Evolutionary conservation across 2,329 filamentous ascomycete species (phyloP).

Genomic region (Tetracladium maxilliforme): DNA sequence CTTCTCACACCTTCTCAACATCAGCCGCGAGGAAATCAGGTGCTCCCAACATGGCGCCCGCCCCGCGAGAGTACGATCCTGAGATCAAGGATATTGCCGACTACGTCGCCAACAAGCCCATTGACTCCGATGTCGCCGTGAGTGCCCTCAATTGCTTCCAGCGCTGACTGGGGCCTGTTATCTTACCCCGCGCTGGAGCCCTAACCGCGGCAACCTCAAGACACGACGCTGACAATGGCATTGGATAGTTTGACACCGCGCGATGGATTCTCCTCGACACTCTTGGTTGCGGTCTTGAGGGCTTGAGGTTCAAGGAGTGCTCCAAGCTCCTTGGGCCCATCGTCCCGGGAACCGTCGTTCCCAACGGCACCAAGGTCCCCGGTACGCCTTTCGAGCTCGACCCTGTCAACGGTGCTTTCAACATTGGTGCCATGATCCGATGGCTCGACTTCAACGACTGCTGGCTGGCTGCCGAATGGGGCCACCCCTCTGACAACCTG

Average conservation of each 20-base stretch:
- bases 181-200: constrained; percentile 7
- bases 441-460: constrained; percentile 99
- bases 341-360: constrained; percentile 79
- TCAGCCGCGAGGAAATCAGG: constrained; percentile 19
- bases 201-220: background rate
- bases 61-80: constrained; percentile 59
- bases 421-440: constrained; percentile 96
- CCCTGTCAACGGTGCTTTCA: constrained; percentile 91
- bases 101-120: constrained; percentile 85
- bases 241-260: constrained; percentile 87
- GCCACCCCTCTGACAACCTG: constrained; percentile 94
- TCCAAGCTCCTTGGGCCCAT: constrained; percentile 85
- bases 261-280: constrained; percentile 96
- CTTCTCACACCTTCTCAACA: constrained; percentile 12
- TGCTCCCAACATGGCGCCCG: constrained; percentile 33
- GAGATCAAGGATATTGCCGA: constrained; percentile 91
- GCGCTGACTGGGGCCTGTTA: constrained; percentile 2
- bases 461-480: constrained; percentile 98
- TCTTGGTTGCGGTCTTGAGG: constrained; percentile 90
- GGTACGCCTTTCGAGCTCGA: constrained; percentile 91
- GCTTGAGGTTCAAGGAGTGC: constrained; percentile 90
- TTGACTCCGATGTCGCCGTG: constrained; percentile 87
- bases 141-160: constrained; percentile 23
- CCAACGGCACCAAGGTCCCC: constrained; percentile 80
- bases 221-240: no score